These are phyloP conservation scores for Cladosporium oxysporum DNA, from an alignment of 2,329 filamentous ascomycete species.

Conservation along the genomic window DNA sequence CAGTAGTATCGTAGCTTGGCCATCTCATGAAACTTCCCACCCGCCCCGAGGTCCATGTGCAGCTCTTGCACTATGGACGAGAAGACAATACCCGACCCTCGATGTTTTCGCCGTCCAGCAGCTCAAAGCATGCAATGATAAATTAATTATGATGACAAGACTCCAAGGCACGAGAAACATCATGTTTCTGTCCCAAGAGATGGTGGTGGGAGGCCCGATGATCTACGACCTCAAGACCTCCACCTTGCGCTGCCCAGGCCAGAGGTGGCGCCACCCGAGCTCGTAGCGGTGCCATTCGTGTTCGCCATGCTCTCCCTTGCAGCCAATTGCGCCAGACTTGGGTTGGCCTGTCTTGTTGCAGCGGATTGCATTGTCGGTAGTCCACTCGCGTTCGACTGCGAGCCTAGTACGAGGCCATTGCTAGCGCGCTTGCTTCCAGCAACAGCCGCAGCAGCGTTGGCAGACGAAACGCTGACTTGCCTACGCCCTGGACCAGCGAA, in stretches of 20 bases:
- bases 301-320: slow-evolving; percentile 31
- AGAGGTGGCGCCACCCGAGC: slow-evolving; percentile 2
- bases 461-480: slow-evolving; percentile 28
- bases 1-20: background rate
- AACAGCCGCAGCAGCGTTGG: slow-evolving; percentile 25
- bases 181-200: background rate
- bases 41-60: background rate
- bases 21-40: background rate
- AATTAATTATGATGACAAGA: background rate
- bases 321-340: slow-evolving; percentile 29
- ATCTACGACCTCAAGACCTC: slow-evolving; percentile 1
- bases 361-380: slow-evolving; percentile 14
- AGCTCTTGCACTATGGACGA: background rate
- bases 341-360: slow-evolving; percentile 12
- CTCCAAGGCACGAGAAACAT: background rate
- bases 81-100: background rate
- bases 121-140: slow-evolving; percentile 7
- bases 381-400: slow-evolving; percentile 6
- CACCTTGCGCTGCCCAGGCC: slow-evolving; percentile 13
- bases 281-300: slow-evolving; percentile 18
- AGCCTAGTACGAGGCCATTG: slow-evolving; percentile 28
- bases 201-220: background rate
- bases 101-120: slow-evolving; percentile 14
- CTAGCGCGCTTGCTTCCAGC: slow-evolving; percentile 32
- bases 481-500: slow-evolving; percentile 22